Percentiles rank a stretch among this genome's conserved stretches.
Conservation (phyloP, 345 rosid species). For the Excoecaria agallocha region DNA sequence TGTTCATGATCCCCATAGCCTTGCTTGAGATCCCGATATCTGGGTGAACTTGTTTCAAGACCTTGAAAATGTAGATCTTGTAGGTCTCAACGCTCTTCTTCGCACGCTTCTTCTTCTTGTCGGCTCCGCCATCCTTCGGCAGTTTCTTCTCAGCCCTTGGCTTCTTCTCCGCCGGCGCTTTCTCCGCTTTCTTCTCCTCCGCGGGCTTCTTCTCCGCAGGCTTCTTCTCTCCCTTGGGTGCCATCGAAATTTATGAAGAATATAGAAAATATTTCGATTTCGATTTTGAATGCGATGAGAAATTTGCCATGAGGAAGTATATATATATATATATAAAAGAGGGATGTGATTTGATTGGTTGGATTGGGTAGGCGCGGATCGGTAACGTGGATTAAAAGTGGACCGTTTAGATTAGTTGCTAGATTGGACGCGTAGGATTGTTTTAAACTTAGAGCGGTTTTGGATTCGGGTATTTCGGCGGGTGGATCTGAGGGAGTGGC, state of each 20-base stretch:
- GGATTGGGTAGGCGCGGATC: slow-evolving; percentile 16
- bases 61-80: slow-evolving; percentile 15
- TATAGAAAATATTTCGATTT: neutral
- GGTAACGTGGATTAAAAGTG: slow-evolving; percentile 21
- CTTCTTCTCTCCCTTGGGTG: slow-evolving; percentile 14
- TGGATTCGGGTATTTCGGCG: neutral
- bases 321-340: slow-evolving; percentile 19
- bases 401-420: slow-evolving; percentile 2
- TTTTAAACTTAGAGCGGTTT: neutral
- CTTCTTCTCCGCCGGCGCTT: slow-evolving; percentile 21
- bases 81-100: slow-evolving; percentile 16
- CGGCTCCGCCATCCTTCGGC: slow-evolving; percentile 14
- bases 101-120: slow-evolving; percentile 15
- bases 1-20: slow-evolving; percentile 21
- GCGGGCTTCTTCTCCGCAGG: slow-evolving; percentile 10
- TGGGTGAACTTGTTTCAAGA: slow-evolving; percentile 15
- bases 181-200: slow-evolving; percentile 3
- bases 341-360: slow-evolving; percentile 20
- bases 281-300: neutral
- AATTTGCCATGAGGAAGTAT: neutral
- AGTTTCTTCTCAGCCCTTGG: slow-evolving; percentile 15
- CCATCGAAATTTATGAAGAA: neutral
- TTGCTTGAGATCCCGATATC: slow-evolving; percentile 15
- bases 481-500: neutral
- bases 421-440: neutral